A percentile compares a stretch with the other conserved stretches of the same genome.
phyloP scores from a whole-genome alignment of 805 yeast genomes.

The Monosporozyma siamensis region DNA sequence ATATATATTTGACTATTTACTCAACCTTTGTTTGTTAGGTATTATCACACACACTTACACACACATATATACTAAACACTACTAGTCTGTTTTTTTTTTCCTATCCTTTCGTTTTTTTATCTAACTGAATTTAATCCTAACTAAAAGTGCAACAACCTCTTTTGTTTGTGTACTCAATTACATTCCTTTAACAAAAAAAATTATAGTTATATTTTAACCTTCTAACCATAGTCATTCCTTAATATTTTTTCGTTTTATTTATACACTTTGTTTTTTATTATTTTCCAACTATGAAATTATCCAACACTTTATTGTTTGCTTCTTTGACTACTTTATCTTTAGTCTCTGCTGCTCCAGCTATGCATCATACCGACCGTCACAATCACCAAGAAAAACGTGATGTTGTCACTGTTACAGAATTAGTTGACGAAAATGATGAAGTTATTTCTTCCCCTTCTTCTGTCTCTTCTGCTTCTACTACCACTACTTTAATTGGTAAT shows the following conservation, averaged over 20 bases:
- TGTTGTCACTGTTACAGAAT: constrained; percentile 25
- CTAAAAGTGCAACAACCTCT: too few relatives aligned
- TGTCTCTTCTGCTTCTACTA: constrained; percentile 17
- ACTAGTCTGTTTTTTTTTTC: too few relatives aligned
- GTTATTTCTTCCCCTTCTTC: constrained; percentile 15
- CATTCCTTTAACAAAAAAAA: not conserved
- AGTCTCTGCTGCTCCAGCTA: constrained; percentile 25
- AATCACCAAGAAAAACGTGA: constrained; percentile 22
- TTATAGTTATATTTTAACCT: not conserved
- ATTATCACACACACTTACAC: too few relatives aligned
- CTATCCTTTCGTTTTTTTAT: too few relatives aligned
- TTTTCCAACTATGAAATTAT: constrained; percentile 16
- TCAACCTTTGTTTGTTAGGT: too few relatives aligned
- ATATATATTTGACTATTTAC: too few relatives aligned
- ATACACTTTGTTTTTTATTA: not conserved
- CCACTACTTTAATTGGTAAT: constrained; percentile 9
- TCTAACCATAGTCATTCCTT: constrained; percentile 5
- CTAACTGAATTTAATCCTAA: too few relatives aligned
- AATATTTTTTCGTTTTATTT: not conserved
- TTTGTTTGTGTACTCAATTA: too few relatives aligned
- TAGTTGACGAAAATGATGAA: constrained; percentile 26
- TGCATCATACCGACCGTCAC: constrained; percentile 18
- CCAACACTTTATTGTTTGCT: constrained; percentile 16
- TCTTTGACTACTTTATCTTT: constrained; percentile 13
- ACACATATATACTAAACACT: too few relatives aligned